These are phyloP conservation scores for barrel medic (Medicago truncatula) DNA, from an alignment of 306 rosid species.

Conservation along the genomic window DNA sequence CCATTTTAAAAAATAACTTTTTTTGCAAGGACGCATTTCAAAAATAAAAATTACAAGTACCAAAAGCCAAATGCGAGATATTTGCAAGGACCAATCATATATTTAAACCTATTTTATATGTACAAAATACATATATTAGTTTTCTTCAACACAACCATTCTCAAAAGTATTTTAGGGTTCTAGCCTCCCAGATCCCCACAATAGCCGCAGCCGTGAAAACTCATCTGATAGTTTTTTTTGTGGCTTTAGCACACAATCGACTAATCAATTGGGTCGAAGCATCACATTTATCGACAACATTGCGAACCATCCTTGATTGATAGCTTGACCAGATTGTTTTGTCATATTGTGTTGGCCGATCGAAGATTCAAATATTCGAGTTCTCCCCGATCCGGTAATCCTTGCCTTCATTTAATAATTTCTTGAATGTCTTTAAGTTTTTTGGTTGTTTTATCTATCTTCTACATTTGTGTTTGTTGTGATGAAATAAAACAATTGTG, in stretches of 20 bases:
- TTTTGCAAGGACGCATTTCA: too few relatives aligned
- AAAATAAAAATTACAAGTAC: too few relatives aligned
- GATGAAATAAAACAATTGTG: not conserved
- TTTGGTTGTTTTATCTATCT: not conserved
- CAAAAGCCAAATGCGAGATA: too few relatives aligned
- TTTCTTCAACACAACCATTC: not conserved
- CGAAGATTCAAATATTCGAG: not conserved
- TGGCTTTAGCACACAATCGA: not conserved
- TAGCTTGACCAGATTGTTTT: not conserved
- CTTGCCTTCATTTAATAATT: not conserved
- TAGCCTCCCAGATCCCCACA: not conserved
- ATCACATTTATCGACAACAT: not conserved
- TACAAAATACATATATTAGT: too few relatives aligned
- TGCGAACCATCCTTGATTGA: not conserved
- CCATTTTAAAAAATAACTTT: too few relatives aligned
- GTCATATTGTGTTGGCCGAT: not conserved
- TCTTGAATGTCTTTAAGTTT: not conserved
- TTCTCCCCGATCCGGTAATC: not conserved
- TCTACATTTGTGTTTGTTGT: not conserved
- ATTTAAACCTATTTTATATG: too few relatives aligned
- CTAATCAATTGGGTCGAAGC: not conserved
- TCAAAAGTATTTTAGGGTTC: not conserved
- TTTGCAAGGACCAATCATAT: too few relatives aligned
- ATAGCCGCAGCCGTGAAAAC: not conserved
- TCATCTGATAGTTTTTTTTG: not conserved